Conservation (phyloP, 805 yeast species). For the Debaryomyces hansenii region DNA sequence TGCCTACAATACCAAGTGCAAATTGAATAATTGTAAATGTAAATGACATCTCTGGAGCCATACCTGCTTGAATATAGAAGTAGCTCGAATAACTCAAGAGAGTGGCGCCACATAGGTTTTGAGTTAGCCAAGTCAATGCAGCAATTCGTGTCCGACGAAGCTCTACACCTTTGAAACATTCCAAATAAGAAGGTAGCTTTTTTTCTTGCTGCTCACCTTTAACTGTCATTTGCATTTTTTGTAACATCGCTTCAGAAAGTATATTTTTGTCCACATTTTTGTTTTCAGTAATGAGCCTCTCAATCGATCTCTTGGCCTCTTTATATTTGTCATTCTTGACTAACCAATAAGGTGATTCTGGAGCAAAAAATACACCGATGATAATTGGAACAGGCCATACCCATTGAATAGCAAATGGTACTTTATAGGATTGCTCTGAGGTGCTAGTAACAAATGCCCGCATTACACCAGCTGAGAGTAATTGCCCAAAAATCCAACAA, state of each 20-base stretch:
- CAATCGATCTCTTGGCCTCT: slow-evolving; percentile 32
- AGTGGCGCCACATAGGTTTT: no score
- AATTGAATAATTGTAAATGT: no score
- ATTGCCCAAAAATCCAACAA: slow-evolving; percentile 42
- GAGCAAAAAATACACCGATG: slow-evolving; percentile 37
- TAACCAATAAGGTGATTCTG: slow-evolving; percentile 51
- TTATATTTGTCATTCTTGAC: slow-evolving; percentile 30
- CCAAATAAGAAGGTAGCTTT: no score
- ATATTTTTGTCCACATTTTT: background rate
- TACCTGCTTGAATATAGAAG: no score
- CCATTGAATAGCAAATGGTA: slow-evolving; percentile 45
- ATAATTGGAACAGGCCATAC: slow-evolving; percentile 37
- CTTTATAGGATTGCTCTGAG: slow-evolving; percentile 30
- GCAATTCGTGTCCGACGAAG: no score
- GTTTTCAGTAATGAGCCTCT: slow-evolving; percentile 12
- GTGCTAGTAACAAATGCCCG: slow-evolving; percentile 30
- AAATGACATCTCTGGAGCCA: no score
- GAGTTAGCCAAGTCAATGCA: no score
- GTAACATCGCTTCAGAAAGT: background rate
- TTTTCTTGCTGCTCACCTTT: background rate
- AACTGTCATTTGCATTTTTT: slow-evolving; percentile 4
- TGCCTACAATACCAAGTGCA: no score
- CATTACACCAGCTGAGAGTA: slow-evolving; percentile 42
- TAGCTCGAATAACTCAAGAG: no score
- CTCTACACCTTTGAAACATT: no score